These are phyloP conservation scores for Straminergon stramineum DNA, from an alignment of 225 moss, liverwort and hornwort genomes.

Conservation along the genomic window DNA sequence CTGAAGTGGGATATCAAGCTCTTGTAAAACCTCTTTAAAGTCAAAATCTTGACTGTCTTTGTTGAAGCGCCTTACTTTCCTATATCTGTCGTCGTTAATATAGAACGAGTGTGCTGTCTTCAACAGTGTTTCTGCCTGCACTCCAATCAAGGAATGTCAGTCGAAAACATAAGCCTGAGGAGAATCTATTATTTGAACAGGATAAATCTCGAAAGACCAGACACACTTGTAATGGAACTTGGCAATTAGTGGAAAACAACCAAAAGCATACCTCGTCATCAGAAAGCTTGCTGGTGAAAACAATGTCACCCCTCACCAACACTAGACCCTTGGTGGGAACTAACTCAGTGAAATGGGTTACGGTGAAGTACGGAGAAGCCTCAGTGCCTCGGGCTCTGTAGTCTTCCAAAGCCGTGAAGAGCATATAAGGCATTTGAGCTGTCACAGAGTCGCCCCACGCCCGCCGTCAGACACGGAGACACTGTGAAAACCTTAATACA, in stretches of 20 bases:
- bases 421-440: conserved; percentile 95
- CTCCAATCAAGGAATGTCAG: not conserved
- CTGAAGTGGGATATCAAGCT: conserved; percentile 30
- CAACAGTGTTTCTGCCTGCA: conserved; percentile 46
- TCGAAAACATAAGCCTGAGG: not conserved
- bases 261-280: conserved; percentile 63
- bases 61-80: conserved; percentile 49
- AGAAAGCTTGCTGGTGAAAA: conserved; percentile 83
- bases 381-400: conserved; percentile 73
- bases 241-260: not conserved
- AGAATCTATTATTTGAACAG: not conserved
- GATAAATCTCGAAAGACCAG: not conserved
- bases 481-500: not conserved
- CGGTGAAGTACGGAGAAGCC: conserved; percentile 87
- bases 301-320: conserved; percentile 89
- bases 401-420: conserved; percentile 91
- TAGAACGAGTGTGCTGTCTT: conserved; percentile 60
- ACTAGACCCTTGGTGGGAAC: conserved; percentile 74
- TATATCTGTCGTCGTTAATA: conserved; percentile 47
- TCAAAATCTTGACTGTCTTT: conserved; percentile 55
- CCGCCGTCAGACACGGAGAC: conserved; percentile 5
- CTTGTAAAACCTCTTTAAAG: conserved; percentile 48
- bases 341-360: conserved; percentile 83
- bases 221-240: not conserved
- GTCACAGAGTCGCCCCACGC: conserved; percentile 13